phyloP scores from a whole-genome alignment of 1,284 basidiomycete genomes.

The Cystobasidium pallidum region DNA sequence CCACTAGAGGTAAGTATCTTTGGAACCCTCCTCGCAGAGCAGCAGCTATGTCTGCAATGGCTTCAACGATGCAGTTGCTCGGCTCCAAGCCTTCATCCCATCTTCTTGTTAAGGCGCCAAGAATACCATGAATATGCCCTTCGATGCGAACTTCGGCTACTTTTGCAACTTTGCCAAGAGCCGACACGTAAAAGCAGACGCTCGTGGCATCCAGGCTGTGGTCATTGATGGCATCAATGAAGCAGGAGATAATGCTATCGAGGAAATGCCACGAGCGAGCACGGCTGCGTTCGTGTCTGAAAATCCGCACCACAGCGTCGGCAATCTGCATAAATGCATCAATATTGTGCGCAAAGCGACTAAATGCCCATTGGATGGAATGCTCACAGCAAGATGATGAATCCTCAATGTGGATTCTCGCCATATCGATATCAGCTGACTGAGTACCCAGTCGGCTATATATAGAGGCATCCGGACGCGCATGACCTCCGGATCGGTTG shows the following conservation, averaged over 20 bases:
- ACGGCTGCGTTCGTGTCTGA: conserved; percentile 25
- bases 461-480: conserved; percentile 24
- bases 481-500: conserved; percentile 17
- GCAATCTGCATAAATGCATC: conserved; percentile 2
- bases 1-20: conserved; percentile 85
- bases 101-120: conserved; percentile 12
- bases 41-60: conserved; percentile 89
- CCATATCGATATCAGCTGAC: conserved; percentile 35
- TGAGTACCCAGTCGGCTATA: conserved; percentile 36
- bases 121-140: conserved; percentile 11
- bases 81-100: conserved; percentile 40
- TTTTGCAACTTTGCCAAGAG: conserved; percentile 25
- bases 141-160: conserved; percentile 29
- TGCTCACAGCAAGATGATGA: conserved; percentile 25
- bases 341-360: background rate
- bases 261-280: conserved; percentile 37
- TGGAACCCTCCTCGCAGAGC: conserved; percentile 98
- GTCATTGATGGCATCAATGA: conserved; percentile 22
- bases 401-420: conserved; percentile 18
- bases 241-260: conserved; percentile 2
- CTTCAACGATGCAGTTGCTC: conserved; percentile 68
- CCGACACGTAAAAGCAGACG: conserved; percentile 26
- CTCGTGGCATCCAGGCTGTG: conserved; percentile 3
- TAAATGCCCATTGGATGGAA: background rate
- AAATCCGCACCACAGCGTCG: conserved; percentile 39